Percentiles rank a stretch among this genome's conserved stretches.
phyloP scores from a whole-genome alignment of 495 filamentous ascomycete species.

The Aspergillus leporis region DNA sequence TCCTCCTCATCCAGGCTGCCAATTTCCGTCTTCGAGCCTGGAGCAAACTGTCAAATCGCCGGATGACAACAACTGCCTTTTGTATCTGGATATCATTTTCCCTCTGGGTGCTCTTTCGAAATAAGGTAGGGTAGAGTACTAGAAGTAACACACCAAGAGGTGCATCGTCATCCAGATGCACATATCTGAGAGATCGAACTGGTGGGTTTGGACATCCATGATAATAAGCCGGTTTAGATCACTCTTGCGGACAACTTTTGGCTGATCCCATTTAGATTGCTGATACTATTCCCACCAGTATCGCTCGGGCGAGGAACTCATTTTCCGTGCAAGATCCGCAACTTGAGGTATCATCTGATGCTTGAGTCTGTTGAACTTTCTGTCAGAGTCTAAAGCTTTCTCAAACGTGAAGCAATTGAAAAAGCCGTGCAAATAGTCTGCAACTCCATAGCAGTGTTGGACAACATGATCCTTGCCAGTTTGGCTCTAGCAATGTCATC shows the following conservation, averaged over 20 bases:
- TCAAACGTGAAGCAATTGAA: background rate
- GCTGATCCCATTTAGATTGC: too few relatives aligned
- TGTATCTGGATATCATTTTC: background rate
- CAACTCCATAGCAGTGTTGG: background rate
- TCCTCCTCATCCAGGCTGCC: too few relatives aligned
- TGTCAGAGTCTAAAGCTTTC: background rate
- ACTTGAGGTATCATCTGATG: conserved; percentile 1
- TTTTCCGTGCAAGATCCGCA: conserved; percentile 2
- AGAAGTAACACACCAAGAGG: background rate
- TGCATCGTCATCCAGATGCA: background rate
- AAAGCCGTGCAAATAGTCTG: background rate
- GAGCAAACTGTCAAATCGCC: too few relatives aligned
- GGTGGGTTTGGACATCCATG: conserved; percentile 3
- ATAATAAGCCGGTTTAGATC: conserved; percentile 2
- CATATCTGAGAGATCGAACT: background rate
- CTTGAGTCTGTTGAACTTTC: background rate
- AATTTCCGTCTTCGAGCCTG: too few relatives aligned
- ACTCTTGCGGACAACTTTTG: conserved; percentile 2
- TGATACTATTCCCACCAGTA: too few relatives aligned
- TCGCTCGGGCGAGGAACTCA: too few relatives aligned
- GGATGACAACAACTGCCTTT: conserved; percentile 8
- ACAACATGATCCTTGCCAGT: too few relatives aligned
- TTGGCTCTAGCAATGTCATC: too few relatives aligned
- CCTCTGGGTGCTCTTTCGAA: background rate
- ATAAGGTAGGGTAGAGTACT: conserved; percentile 1